phyloP scores from a whole-genome alignment of 495 filamentous ascomycete genomes.

The Neurospora sp. region DNA sequence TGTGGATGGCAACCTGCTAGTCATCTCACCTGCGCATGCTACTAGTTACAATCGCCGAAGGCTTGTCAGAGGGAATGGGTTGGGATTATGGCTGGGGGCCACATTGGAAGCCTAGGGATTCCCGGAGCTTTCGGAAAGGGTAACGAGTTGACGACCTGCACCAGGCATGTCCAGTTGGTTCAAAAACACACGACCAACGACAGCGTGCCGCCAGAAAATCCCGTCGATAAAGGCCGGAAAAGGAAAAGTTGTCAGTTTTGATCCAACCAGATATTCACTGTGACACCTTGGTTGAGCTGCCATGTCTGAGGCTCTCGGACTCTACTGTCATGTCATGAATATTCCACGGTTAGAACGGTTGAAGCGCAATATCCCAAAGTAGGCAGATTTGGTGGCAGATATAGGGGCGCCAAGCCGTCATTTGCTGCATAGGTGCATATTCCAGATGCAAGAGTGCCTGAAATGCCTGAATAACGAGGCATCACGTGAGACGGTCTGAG shows the following conservation, averaged over 20 bases:
- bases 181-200: neutral
- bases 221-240: neutral
- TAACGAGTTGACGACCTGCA: neutral
- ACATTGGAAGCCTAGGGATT: neutral
- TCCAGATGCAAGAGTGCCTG: slow-evolving; percentile 19
- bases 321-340: neutral
- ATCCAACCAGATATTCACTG: neutral
- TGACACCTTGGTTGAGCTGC: neutral
- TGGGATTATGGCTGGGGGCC: neutral
- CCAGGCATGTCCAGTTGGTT: neutral
- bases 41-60: neutral
- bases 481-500: slow-evolving; percentile 12
- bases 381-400: neutral
- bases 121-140: neutral
- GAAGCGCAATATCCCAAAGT: neutral
- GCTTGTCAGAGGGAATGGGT: neutral
- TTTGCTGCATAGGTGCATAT: slow-evolving; percentile 15
- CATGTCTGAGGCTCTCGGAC: neutral
- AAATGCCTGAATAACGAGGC: slow-evolving; percentile 15
- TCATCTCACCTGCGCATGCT: neutral
- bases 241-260: neutral
- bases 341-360: neutral
- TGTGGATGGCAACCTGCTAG: neutral
- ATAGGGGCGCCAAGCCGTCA: slow-evolving; percentile 22
- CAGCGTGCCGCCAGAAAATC: neutral